Evolutionary conservation across 345 rosid species (phyloP).

Genomic region (Populus ilicifolia): DNA sequence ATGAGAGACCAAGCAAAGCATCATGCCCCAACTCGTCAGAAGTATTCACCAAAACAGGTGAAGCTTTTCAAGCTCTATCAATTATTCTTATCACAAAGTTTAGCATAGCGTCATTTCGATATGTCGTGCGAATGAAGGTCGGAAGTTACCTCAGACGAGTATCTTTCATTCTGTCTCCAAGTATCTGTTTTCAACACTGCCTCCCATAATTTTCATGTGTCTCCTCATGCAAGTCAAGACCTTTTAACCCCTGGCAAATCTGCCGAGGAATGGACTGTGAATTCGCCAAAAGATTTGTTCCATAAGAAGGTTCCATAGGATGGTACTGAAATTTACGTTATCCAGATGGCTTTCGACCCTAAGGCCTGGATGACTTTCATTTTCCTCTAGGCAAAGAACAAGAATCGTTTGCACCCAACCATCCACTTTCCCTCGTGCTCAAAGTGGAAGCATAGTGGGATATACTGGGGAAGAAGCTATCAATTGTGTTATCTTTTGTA

Average conservation of each 20-base stretch:
- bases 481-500: slow-evolving; percentile 34
- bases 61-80: neutral
- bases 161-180: neutral
- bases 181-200: neutral
- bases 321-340: slow-evolving; percentile 79
- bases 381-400: slow-evolving; percentile 38
- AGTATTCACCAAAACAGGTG: neutral
- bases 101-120: neutral
- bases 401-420: slow-evolving; percentile 34
- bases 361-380: slow-evolving; percentile 43
- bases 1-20: neutral
- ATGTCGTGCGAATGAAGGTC: neutral
- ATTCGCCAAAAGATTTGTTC: slow-evolving; percentile 32
- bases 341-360: slow-evolving; percentile 38
- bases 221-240: slow-evolving; percentile 12
- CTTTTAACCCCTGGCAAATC: slow-evolving; percentile 32
- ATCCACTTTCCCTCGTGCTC: slow-evolving; percentile 17
- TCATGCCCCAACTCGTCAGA: neutral
- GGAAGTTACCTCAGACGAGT: neutral
- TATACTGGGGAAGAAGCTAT: slow-evolving; percentile 30
- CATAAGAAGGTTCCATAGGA: slow-evolving; percentile 52
- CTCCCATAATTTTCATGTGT: too few relatives aligned
- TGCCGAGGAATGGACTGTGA: slow-evolving; percentile 30
- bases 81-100: neutral
- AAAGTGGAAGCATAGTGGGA: slow-evolving; percentile 29